phyloP scores from a whole-genome alignment of 106 monocot genomes.

The Allium cepa region DNA sequence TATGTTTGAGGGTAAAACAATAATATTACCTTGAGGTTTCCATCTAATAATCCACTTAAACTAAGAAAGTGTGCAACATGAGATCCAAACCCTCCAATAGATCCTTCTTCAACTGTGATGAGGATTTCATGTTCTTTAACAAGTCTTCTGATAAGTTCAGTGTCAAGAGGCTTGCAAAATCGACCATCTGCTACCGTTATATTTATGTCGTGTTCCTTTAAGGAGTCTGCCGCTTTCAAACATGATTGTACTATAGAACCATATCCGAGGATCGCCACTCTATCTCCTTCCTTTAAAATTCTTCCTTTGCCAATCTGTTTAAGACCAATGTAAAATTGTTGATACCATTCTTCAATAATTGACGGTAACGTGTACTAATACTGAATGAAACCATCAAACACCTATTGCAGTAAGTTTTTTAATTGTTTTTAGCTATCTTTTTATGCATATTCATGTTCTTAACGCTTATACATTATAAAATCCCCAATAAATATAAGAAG shows the following conservation, averaged over 20 bases:
- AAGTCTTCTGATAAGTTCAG: constrained; percentile 33
- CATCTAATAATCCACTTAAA: constrained; percentile 56
- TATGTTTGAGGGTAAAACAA: too few species aligned
- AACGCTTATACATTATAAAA: too few species aligned
- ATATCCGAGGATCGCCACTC: constrained; percentile 54
- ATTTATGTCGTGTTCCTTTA: constrained; percentile 27
- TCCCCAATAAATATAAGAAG: too few species aligned
- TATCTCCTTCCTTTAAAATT: constrained; percentile 53
- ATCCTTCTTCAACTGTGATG: constrained; percentile 68
- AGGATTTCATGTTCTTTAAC: constrained; percentile 52
- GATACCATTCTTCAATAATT: background rate
- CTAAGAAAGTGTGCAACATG: constrained; percentile 55
- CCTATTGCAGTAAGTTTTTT: too few species aligned
- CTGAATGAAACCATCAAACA: too few species aligned
- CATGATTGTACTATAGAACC: constrained; percentile 64
- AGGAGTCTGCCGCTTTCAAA: constrained; percentile 33
- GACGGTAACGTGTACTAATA: too few species aligned
- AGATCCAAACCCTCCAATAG: constrained; percentile 65
- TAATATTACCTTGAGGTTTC: constrained; percentile 39
- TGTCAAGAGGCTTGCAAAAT: constrained; percentile 74
- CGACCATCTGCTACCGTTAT: constrained; percentile 51
- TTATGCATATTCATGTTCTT: too few species aligned
- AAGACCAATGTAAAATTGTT: background rate
- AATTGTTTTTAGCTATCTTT: too few species aligned
- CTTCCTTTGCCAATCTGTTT: constrained; percentile 80